Evolutionary conservation across 805 yeast genomes (phyloP).

Genomic region (Ogataea wickerhamii): DNA sequence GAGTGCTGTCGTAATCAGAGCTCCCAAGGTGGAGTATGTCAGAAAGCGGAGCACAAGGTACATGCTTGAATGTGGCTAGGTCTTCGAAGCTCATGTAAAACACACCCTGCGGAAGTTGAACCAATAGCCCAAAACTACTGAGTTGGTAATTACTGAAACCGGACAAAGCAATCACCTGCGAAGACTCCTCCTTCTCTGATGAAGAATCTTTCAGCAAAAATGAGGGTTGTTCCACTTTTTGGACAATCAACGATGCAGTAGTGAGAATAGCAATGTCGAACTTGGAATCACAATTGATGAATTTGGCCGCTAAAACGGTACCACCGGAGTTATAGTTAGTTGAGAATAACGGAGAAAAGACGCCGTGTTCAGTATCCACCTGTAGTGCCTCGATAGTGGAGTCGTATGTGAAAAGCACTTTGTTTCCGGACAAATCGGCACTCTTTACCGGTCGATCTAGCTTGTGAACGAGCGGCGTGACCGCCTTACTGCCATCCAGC

Average conservation of each 20-base stretch:
- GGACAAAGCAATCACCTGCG: constrained; percentile 17
- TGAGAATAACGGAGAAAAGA: constrained; percentile 14
- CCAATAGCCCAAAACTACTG: constrained; percentile 19
- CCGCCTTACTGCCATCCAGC: background rate
- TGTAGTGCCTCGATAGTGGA: constrained; percentile 18
- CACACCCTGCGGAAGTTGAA: constrained; percentile 19
- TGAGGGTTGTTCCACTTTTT: constrained; percentile 8
- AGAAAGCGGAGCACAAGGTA: constrained; percentile 10
- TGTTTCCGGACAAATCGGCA: constrained; percentile 18
- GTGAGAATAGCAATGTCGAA: constrained; percentile 26
- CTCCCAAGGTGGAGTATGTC: constrained; percentile 9
- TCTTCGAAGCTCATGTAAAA: constrained; percentile 19
- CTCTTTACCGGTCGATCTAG: constrained; percentile 8
- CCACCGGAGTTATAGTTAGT: constrained; percentile 16
- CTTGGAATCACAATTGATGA: constrained; percentile 8
- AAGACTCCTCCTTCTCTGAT: background rate
- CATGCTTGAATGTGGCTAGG: constrained; percentile 16
- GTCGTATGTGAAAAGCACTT: constrained; percentile 17
- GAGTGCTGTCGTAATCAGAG: constrained; percentile 19
- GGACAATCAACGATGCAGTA: constrained; percentile 20
- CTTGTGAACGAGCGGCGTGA: constrained; percentile 3
- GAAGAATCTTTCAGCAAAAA: constrained; percentile 2
- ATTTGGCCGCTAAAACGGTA: constrained; percentile 17
- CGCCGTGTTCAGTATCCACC: constrained; percentile 10
- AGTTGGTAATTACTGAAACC: constrained; percentile 19